phyloP scores from a whole-genome alignment of 2,329 filamentous ascomycete species.

The Nothophaeocryptopus gaeumannii region DNA sequence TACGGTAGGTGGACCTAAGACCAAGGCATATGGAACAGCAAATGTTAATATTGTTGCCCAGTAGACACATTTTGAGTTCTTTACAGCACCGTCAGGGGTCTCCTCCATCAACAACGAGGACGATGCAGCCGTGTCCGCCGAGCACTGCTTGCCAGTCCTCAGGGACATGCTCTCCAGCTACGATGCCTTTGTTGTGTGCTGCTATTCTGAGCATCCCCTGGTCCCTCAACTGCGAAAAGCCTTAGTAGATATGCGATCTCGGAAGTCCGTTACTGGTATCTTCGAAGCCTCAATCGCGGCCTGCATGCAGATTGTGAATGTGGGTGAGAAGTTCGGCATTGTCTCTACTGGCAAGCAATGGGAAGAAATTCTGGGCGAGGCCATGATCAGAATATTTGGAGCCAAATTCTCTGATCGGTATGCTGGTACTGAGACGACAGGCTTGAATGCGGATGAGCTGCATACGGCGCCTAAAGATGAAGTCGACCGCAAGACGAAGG shows the following conservation, averaged over 20 bases:
- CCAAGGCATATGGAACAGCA: background rate
- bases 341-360: conserved; percentile 84
- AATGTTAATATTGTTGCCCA: background rate
- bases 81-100: conserved; percentile 66
- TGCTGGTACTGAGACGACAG: conserved; percentile 78
- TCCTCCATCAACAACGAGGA: conserved; percentile 73
- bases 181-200: conserved; percentile 81
- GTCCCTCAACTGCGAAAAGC: conserved; percentile 49
- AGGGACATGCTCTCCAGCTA: conserved; percentile 48
- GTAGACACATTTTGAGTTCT: conserved; percentile 55
- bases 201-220: conserved; percentile 81
- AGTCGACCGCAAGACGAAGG: conserved; percentile 63
- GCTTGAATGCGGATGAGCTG: conserved; percentile 74
- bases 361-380: conserved; percentile 68
- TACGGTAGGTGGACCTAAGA: conserved; percentile 34
- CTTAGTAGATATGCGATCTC: conserved; percentile 15
- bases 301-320: conserved; percentile 56
- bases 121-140: conserved; percentile 63
- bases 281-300: conserved; percentile 78
- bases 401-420: conserved; percentile 49
- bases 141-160: conserved; percentile 60
- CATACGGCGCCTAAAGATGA: conserved; percentile 65
- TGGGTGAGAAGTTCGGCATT: conserved; percentile 69
- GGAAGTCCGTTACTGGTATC: conserved; percentile 70
- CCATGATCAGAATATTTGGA: conserved; percentile 64